Conservation (phyloP, 148 eudicot species). For the Silene conica region DNA sequence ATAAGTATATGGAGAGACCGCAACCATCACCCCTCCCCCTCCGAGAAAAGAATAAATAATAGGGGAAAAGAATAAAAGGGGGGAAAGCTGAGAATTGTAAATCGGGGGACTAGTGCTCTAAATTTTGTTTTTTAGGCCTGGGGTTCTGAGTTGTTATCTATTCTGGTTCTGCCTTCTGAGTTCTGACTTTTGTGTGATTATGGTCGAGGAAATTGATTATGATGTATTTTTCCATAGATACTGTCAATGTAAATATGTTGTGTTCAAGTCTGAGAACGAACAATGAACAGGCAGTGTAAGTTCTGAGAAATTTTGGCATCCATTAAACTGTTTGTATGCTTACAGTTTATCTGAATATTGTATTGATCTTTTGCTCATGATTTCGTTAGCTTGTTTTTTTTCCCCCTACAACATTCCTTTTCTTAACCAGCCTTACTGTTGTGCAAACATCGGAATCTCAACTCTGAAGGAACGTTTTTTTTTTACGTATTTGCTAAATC, state of each 20-base stretch:
- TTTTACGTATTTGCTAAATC: too few species aligned
- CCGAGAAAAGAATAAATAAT: not conserved
- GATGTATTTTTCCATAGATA: slow-evolving; percentile 2
- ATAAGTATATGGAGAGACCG: not conserved
- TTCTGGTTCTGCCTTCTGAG: too few species aligned
- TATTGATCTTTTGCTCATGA: too few species aligned
- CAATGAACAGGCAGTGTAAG: slow-evolving; percentile 3
- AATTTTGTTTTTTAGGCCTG: slow-evolving; percentile 9
- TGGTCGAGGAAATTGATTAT: not conserved
- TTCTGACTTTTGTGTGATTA: not conserved
- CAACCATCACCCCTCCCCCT: not conserved
- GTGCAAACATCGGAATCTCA: too few species aligned
- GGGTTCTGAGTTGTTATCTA: too few species aligned
- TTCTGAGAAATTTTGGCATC: slow-evolving; percentile 4
- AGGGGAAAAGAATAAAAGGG: slow-evolving; percentile 7
- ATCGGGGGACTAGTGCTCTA: not conserved
- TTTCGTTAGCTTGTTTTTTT: too few species aligned
- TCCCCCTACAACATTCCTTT: too few species aligned
- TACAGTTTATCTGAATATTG: slow-evolving; percentile 7
- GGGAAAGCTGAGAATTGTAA: not conserved
- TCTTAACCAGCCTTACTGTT: too few species aligned
- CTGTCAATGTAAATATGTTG: slow-evolving; percentile 1
- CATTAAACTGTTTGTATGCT: not conserved
- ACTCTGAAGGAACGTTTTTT: too few species aligned
- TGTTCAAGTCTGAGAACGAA: not conserved